A percentile compares a stretch with the other conserved stretches of the same genome.
Evolutionary conservation across 805 yeast species (phyloP).

Genomic region (Maudiozyma saulgeensis): DNA sequence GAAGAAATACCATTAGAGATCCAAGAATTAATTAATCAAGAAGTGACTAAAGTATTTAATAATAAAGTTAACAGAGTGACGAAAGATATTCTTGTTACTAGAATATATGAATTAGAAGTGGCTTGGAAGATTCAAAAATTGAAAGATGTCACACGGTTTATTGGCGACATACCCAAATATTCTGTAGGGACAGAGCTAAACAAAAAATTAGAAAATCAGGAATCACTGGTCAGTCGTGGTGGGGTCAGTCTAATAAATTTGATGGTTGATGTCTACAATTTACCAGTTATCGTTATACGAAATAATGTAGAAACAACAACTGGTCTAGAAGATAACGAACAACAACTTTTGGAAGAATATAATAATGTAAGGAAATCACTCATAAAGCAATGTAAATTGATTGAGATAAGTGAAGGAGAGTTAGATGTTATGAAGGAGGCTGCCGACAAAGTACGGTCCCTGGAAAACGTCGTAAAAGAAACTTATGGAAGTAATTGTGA

Average conservation of each 20-base stretch:
- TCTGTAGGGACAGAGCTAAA: conserved; percentile 16
- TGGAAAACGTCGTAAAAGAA: conserved; percentile 7
- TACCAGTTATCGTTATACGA: conserved; percentile 16
- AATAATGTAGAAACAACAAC: conserved; percentile 2
- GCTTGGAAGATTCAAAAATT: conserved; percentile 11
- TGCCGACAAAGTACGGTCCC: conserved; percentile 2
- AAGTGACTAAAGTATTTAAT: conserved; percentile 2
- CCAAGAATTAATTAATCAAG: conserved; percentile 4
- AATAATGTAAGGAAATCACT: conserved; percentile 15
- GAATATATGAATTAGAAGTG: conserved; percentile 13
- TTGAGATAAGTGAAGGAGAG: conserved; percentile 8
- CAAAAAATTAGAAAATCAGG: background rate
- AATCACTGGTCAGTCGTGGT: conserved; percentile 1
- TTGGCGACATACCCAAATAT: conserved; percentile 22
- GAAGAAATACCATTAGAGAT: conserved; percentile 9
- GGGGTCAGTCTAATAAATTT: conserved; percentile 13
- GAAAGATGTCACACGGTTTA: conserved; percentile 11
- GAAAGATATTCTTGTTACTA: conserved; percentile 12
- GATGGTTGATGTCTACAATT: conserved; percentile 13
- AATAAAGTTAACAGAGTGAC: conserved; percentile 2
- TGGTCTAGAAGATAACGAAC: conserved; percentile 3
- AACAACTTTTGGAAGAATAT: conserved; percentile 17
- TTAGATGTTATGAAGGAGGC: conserved; percentile 5
- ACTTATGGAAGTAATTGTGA: background rate
- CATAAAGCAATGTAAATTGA: conserved; percentile 13